Conservation (phyloP, 192 early-diverging fungal genomes). For the Haplosporangium gracile region DNA sequence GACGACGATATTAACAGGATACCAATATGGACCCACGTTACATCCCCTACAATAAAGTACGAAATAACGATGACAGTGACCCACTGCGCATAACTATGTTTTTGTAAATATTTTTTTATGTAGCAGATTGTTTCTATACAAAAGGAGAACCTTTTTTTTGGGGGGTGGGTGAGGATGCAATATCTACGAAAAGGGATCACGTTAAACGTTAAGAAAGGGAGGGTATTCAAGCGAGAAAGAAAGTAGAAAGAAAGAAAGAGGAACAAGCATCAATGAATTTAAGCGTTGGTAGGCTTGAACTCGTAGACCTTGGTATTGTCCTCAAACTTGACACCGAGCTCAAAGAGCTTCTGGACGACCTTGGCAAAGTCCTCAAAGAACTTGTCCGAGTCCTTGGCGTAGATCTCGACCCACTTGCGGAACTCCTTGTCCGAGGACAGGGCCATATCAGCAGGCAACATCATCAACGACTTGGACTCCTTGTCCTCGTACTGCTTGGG, state of each 20-base stretch:
- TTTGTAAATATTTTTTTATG: neutral
- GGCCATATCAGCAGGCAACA: conserved; percentile 81
- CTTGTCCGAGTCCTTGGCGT: conserved; percentile 86
- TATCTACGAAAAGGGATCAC: neutral
- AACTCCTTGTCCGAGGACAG: conserved; percentile 75
- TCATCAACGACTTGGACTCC: conserved; percentile 70
- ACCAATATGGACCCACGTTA: neutral
- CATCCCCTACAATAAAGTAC: neutral
- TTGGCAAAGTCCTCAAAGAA: conserved; percentile 95
- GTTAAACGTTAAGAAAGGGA: neutral
- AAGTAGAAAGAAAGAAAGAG: neutral
- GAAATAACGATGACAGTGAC: neutral
- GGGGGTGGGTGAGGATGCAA: neutral
- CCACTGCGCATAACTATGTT: neutral
- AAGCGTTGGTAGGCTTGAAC: conserved; percentile 70
- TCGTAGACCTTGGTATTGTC: conserved; percentile 74
- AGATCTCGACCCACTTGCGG: conserved; percentile 82
- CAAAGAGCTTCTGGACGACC: conserved; percentile 88
- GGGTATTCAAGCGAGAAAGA: neutral
- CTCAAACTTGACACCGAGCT: conserved; percentile 85
- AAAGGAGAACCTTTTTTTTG: neutral
- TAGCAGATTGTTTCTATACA: neutral
- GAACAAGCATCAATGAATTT: conserved; percentile 12
- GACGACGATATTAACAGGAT: neutral
- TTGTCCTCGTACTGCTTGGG: conserved; percentile 93